Base-by-base conservation (phyloP, 352 stramenopile genomes). In the Albugo candida region DNA sequence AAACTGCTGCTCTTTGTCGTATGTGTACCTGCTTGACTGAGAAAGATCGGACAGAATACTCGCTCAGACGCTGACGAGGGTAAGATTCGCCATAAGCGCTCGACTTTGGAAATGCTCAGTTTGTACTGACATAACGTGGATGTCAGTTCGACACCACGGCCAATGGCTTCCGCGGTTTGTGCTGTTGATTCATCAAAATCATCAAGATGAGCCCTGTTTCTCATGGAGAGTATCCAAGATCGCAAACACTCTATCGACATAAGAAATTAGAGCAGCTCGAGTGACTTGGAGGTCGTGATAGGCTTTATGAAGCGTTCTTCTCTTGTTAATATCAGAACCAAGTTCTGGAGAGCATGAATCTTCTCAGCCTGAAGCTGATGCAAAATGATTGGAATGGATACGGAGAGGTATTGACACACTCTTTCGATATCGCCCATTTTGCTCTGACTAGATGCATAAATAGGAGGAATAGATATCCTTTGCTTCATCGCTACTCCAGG, bases 321-420 rank as follows among this genome's bases (percentile, higher is more conserved):
- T 89, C 63, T 92, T 92, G 65, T 83, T 89, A 92, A 80, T 0
- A 92, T 56, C 68, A 89, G 76, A 1, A 79, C 76, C 11, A 89
- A 57, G 41, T 86, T 62, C 0, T 74, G 67, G 11, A 92, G 53
- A 16, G 64, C 64, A 41, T 81, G 62, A 51, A 73, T 74, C 39
- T 76, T 76, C 24, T 72, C 72, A n/a, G 51, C 59, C 51, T 89
- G 81, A n/a, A 92, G 55, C 50, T 86, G 79, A 21, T 69, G 62
- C 17, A 89, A 53, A 50, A 85, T 69, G 14, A 92, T 20, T 3
- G 64, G 69, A 14, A 87, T 64, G 8, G 74, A 63, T 2, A 84
- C 59, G 10, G 72, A 60, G 18, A 92, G 54, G 16, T 65, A 83
- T 45, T 87, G 75, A 42, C 77, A 92, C 13, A 67, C 77, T 46